Conservation (phyloP, 2,329 filamentous ascomycete species). For the Diaporthe sp. region DNA sequence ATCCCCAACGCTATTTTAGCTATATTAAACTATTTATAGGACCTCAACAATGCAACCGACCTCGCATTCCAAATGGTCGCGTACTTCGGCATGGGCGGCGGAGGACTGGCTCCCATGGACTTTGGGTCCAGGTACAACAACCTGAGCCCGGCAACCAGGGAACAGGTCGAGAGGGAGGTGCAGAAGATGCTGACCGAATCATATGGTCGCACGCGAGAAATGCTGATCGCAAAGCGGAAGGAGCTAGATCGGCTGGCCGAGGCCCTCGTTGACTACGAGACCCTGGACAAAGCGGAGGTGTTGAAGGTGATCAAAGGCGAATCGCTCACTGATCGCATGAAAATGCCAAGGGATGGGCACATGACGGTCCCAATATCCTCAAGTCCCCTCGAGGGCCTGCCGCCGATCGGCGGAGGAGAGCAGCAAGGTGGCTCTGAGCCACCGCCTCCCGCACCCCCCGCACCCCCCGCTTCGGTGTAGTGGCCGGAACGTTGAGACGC, state of each 20-base stretch:
- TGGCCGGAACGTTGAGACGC: not conserved
- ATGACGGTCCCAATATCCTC: constrained; percentile 72
- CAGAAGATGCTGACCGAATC: constrained; percentile 86
- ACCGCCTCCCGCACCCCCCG: constrained; percentile 32
- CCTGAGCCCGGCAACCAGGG: constrained; percentile 87
- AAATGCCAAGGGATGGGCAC: constrained; percentile 62
- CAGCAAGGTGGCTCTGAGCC: constrained; percentile 31
- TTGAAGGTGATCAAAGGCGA: constrained; percentile 90
- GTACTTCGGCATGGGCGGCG: constrained; percentile 85
- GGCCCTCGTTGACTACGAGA: constrained; percentile 94
- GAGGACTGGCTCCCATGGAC: constrained; percentile 86
- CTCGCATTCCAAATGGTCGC: constrained; percentile 91
- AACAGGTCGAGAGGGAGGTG: constrained; percentile 89
- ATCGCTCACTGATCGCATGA: constrained; percentile 77
- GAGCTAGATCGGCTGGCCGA: constrained; percentile 90
- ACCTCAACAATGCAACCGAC: constrained; percentile 84
- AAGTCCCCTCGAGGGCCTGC: constrained; percentile 35
- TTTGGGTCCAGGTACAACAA: constrained; percentile 82
- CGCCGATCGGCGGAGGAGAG: constrained; percentile 30
- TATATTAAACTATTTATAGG: constrained; percentile 60
- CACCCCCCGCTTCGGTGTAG: constrained; percentile 32
- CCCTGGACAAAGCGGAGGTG: constrained; percentile 87
- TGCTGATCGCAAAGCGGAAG: constrained; percentile 80
- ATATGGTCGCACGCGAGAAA: constrained; percentile 75
- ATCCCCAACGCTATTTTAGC: not conserved